A percentile compares a stretch with the other conserved stretches of the same genome.
Evolutionary conservation across 2,329 filamentous ascomycete genomes (phyloP).

Genomic region (Cadophora gregata): DNA sequence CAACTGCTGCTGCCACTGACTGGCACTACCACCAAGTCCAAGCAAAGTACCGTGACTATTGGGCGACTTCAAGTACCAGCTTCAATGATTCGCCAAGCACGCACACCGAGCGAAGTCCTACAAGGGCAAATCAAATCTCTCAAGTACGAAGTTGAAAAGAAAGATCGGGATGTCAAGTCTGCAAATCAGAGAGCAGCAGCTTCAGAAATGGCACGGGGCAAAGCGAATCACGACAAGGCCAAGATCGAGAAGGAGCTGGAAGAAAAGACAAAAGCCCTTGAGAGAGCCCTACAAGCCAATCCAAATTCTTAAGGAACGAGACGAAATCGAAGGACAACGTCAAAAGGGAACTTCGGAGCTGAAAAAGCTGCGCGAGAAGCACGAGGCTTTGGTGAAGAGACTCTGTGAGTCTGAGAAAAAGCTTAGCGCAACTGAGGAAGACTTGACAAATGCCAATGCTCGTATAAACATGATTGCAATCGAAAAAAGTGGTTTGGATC

Average conservation of each 20-base stretch:
- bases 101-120: neutral
- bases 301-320: no score
- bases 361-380: slow-evolving; percentile 2
- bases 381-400: neutral
- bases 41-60: neutral
- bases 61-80: neutral
- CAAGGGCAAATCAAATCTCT: slow-evolving; percentile 7
- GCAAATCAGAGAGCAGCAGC: slow-evolving; percentile 5
- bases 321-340: neutral
- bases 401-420: neutral
- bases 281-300: neutral
- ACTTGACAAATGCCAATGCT: neutral
- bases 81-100: neutral
- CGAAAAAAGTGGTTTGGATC: neutral
- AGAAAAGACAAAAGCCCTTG: neutral
- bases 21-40: neutral
- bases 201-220: neutral
- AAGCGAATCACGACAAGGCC: neutral
- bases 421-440: neutral
- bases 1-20: neutral
- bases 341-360: neutral
- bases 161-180: slow-evolving; percentile 14
- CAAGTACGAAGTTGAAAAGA: slow-evolving; percentile 10
- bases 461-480: neutral
- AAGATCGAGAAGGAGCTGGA: neutral